phyloP scores from a whole-genome alignment of 179 eudicot genomes.

The Heliamphora pulchella region DNA sequence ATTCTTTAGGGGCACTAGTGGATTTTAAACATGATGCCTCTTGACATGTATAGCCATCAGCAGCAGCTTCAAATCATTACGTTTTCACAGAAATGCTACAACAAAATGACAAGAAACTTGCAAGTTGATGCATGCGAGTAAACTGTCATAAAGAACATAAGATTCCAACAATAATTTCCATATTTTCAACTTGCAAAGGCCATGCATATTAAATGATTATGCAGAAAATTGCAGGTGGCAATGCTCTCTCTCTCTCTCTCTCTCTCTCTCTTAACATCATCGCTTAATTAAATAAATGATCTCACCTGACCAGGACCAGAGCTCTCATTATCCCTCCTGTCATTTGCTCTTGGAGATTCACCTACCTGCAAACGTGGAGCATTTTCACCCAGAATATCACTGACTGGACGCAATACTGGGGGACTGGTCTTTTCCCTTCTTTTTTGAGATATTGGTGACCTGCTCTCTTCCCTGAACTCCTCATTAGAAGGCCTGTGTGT shows the following conservation, averaged over 20 bases:
- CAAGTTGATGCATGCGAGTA: not conserved
- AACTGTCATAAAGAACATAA: not conserved
- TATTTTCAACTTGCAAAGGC: not conserved
- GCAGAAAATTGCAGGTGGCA: constrained; percentile 1
- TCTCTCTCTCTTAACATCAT: not conserved
- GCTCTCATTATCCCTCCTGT: constrained; percentile 20
- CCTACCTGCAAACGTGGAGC: constrained; percentile 28
- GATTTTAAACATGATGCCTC: not conserved
- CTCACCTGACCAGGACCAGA: constrained; percentile 38
- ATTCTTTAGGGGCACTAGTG: not conserved
- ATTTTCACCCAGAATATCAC: constrained; percentile 46
- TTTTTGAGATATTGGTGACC: constrained; percentile 31
- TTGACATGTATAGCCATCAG: not conserved
- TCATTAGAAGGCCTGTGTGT: constrained; percentile 37
- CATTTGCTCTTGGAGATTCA: constrained; percentile 30
- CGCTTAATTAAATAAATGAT: not conserved
- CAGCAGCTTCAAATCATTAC: not conserved
- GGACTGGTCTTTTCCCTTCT: constrained; percentile 17
- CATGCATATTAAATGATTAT: not conserved
- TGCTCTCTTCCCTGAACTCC: constrained; percentile 31
- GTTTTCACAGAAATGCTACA: not conserved
- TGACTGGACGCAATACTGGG: constrained; percentile 32
- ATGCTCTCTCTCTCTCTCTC: not conserved
- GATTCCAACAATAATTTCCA: not conserved
- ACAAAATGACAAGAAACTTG: not conserved